Conservation (phyloP, 139 green algal genomes). For the Parachlorella kessleri region DNA sequence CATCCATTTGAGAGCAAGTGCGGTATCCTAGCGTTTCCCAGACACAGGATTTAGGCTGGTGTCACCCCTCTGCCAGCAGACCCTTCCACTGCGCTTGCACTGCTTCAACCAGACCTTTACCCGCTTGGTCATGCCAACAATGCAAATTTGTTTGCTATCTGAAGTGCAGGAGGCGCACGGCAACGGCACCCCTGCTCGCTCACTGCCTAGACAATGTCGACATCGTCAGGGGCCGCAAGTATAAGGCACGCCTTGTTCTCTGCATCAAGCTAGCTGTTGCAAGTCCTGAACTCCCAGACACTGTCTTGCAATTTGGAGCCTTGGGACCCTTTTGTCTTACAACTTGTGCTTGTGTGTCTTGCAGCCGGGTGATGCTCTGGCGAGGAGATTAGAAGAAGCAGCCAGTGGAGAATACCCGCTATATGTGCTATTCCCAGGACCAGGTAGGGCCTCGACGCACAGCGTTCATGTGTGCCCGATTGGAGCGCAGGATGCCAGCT, state of each 20-base stretch:
- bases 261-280: neutral
- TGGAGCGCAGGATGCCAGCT: no score
- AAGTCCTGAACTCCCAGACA: neutral
- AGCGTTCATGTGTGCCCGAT: neutral
- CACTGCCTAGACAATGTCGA: neutral
- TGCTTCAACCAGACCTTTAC: neutral
- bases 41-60: neutral
- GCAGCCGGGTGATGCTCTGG: neutral
- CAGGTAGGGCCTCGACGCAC: neutral
- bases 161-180: neutral
- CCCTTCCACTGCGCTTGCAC: neutral
- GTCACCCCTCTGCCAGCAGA: neutral
- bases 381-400: neutral
- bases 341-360: neutral
- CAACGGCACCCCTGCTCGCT: neutral
- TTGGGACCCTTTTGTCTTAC: neutral
- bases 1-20: neutral
- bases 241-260: neutral
- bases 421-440: slow-evolving; percentile 12
- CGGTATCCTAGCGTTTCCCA: neutral
- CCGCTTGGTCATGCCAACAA: neutral
- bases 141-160: neutral
- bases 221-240: neutral
- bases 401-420: neutral
- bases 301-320: neutral